Base-by-base conservation (phyloP, 257 asterid genomes). In the Salvia splendens region DNA sequence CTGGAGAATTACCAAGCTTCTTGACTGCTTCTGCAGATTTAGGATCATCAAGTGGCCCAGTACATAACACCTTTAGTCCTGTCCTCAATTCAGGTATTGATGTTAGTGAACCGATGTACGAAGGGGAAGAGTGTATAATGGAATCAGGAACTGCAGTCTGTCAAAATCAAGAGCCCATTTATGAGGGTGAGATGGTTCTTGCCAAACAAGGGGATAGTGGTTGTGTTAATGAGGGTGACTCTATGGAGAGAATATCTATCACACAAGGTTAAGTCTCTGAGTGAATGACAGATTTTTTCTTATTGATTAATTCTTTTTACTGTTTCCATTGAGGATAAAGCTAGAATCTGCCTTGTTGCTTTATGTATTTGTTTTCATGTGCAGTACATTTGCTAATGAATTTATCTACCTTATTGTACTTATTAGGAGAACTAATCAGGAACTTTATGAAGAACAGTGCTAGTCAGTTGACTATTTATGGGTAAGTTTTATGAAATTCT, bases 161-260 rank as follows among this genome's bases (percentile, higher is more conserved):
- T 78, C 84, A 87, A 79, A 80, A 73, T 61, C 78, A 76, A 61
- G 98, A 89, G 79, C 99, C 99, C 28, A 73, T 93, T 64, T 93
- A 90, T 81, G 99, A 93, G 72, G 99, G 99, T 28, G 97, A 93
- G 85, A 86, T 80, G 70, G 81, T 86, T 71, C 95, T 93, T 69
- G 89, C 97, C 20, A 87, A 82, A 75, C 94, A 83, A 83, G 89
- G 78, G 52, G 83, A 73, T 56, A 77, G 35, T 47, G 79, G 73
- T 64, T 47, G 54, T 79, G 51, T 41, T 65, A 78, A 81, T 52
- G 77, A 49, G 17, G 70, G 50, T 68, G 78, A 63, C 64, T 30
- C 74, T 35, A 74, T 68, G 55, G 85, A 72, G 70, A 77, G 74
- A 56, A 78, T 87, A 72, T 80, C 92, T 65, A 42, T 71, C 12